Evolutionary conservation across 2,329 filamentous ascomycete genomes (phyloP), one percentile per base, ranked within the genome.

Genomic region (Incumbomyces lentus): DNA sequence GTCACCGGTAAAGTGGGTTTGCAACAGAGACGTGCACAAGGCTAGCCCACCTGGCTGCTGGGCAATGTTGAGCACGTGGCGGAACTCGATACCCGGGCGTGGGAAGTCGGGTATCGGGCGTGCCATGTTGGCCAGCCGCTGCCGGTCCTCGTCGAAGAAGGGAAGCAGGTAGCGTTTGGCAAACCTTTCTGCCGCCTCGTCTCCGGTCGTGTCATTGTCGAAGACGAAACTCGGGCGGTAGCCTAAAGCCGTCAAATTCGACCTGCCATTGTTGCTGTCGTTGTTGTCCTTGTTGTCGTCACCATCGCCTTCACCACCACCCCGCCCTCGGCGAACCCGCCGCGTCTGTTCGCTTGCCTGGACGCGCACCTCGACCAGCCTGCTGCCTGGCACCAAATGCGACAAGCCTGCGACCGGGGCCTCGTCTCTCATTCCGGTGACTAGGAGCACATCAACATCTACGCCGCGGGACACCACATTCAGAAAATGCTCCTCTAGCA

Each of bases 401-500:
- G 73, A 73, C 0, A 78, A 71, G 11, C 51, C 35, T 50, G 73
- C 63, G 10, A 81, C 67, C 0, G 78, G 79, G 4, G 76, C 71
- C 40, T 74, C 63, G 40, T 83, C 79, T 65, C 76, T 73, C 73
- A 81, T 75, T 0, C 78, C 78, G 0, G 78, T 82, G 52, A 84
- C 73, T 0, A 82, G 48, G 36, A 82, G 60, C 40, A 81, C 74
- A 47, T 80, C 72, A 2, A 68, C 63, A 58, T 68, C 67, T 41
- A 10, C 51, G 5, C 67, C 64, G 11, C 51, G 47, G 30, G 62
- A 14, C 2, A 81, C 70, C 2, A 72, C 59, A 18, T 65, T 49
- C 34, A 73, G 44, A 49, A 80, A 79, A 55, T 74, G 66, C 46
- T 76, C 68, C 52, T 74, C 61, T 51, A 62, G 72, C 13, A 81